Percentiles rank a stretch among this genome's conserved stretches.
Evolutionary conservation across 2,329 filamentous ascomycete species (phyloP).

Genomic region (Mycocentrospora acerina): DNA sequence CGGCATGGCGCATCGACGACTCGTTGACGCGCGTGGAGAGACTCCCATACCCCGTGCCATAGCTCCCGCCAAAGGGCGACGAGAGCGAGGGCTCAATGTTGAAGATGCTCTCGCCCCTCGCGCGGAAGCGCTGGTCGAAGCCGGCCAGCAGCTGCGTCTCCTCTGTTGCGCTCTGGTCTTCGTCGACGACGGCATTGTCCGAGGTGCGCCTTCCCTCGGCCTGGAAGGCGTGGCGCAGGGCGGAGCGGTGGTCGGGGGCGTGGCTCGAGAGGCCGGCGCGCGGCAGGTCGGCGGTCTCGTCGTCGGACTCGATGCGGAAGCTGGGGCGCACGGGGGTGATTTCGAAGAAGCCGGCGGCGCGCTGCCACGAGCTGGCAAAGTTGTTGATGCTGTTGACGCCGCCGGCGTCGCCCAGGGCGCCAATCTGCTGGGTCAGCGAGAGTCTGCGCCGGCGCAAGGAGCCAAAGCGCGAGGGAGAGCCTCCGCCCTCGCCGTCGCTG

Average conservation of each 20-base stretch:
- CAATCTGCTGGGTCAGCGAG: constrained; percentile 53
- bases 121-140: constrained; percentile 29
- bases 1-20: constrained; percentile 58
- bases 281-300: constrained; percentile 33
- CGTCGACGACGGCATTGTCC: constrained; percentile 41
- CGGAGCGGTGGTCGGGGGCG: constrained; percentile 43
- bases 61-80: constrained; percentile 71
- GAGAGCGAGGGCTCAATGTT: constrained; percentile 58
- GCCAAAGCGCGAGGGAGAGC: constrained; percentile 20
- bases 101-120: constrained; percentile 48
- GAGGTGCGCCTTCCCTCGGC: constrained; percentile 38
- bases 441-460: constrained; percentile 46
- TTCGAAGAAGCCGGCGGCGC: constrained; percentile 84
- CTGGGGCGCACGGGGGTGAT: constrained; percentile 78
- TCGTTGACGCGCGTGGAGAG: constrained; percentile 59
- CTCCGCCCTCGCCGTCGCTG: constrained; percentile 30
- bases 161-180: constrained; percentile 36
- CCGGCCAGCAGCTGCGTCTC: constrained; percentile 32
- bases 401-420: constrained; percentile 67
- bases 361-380: constrained; percentile 89
- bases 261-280: constrained; percentile 30
- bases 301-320: constrained; percentile 58
- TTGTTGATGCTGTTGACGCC: constrained; percentile 93
- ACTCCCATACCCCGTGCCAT: constrained; percentile 64
- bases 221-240: constrained; percentile 45